Conservation (phyloP, 352 stramenopile species). For the Peronospora tabacina region DNA sequence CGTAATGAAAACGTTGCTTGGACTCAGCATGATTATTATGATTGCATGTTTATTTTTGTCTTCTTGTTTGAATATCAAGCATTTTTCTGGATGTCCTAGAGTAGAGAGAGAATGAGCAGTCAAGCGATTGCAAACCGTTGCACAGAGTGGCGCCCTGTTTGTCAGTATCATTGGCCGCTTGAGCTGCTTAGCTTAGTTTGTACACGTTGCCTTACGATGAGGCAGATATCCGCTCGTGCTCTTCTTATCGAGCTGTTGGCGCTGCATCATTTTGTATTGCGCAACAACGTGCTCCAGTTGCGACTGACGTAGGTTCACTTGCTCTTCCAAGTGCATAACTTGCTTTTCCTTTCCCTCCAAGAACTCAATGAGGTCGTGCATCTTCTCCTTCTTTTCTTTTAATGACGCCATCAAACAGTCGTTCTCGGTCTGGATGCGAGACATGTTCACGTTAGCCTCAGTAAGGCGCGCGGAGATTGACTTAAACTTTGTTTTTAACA, state of each 20-base stretch:
- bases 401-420: slow-evolving; percentile 38
- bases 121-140: slow-evolving; percentile 1
- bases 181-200: slow-evolving; percentile 9
- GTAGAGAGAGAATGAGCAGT: slow-evolving; percentile 10
- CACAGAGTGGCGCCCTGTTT: background rate
- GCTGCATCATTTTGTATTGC: slow-evolving; percentile 27
- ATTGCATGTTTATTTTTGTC: too few species aligned
- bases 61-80: background rate
- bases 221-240: slow-evolving; percentile 1
- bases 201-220: slow-evolving; percentile 14
- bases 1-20: background rate
- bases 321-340: slow-evolving; percentile 54
- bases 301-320: slow-evolving; percentile 41
- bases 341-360: slow-evolving; percentile 63
- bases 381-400: slow-evolving; percentile 51
- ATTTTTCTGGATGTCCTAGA: slow-evolving; percentile 28
- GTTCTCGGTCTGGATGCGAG: slow-evolving; percentile 51
- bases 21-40: background rate
- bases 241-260: slow-evolving; percentile 15
- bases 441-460: slow-evolving; percentile 36
- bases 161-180: slow-evolving; percentile 7
- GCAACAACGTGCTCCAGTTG: slow-evolving; percentile 45
- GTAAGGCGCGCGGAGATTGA: slow-evolving; percentile 46
- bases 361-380: slow-evolving; percentile 45
- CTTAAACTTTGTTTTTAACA: slow-evolving; percentile 53